Evolutionary conservation across 345 rosid species (phyloP), one percentile per base, ranked within the genome.

Genomic region (Firmiana major): DNA sequence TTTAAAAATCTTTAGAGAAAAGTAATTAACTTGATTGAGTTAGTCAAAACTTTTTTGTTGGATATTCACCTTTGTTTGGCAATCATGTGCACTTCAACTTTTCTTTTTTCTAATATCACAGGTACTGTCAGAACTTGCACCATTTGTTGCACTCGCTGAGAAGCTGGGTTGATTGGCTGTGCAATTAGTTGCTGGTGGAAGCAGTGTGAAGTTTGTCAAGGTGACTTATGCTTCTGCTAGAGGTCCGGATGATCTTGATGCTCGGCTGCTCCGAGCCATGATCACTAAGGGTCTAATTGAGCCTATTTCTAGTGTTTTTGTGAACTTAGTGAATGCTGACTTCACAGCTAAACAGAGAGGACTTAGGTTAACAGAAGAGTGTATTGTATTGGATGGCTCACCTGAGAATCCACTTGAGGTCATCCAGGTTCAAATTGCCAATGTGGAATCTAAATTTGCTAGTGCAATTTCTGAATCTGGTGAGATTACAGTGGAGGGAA

Each of bases 161-260:
- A 92, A 90, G 81, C 90, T 87, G 36, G 90, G 90, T 8, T 82
- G 89, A 75, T 62, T 90, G 74, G 94, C 91, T 36, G 90, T 87
- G 59, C 96, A 91, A 73, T 81, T 91, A 59, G 92, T 93, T 73
- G 87, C 89, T 0, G 91, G 97, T 28, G 97, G 92, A 79, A 93
- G 89, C 46, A 90, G 97, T 57, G 83, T 91, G 62, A 83, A 87
- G 68, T 78, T 85, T 7, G 89, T 88, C 57, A 88, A 84, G 81
- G 85, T 88, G 76, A 77, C 85, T 24, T 90, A 88, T 58, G 88
- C 85, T 75, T 88, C 95, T 15, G 86, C 92, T 12, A 84, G 95
- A 88, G 83, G 81, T 57, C 92, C 90, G 28, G 91, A 89, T 74
- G 92, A 90, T 81, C 90, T 91, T 1, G 97, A 92, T 88, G 91